These are phyloP conservation scores for Eragrostis tef DNA, from an alignment of 202 grass and related monocot genomes.

Conservation along the genomic window DNA sequence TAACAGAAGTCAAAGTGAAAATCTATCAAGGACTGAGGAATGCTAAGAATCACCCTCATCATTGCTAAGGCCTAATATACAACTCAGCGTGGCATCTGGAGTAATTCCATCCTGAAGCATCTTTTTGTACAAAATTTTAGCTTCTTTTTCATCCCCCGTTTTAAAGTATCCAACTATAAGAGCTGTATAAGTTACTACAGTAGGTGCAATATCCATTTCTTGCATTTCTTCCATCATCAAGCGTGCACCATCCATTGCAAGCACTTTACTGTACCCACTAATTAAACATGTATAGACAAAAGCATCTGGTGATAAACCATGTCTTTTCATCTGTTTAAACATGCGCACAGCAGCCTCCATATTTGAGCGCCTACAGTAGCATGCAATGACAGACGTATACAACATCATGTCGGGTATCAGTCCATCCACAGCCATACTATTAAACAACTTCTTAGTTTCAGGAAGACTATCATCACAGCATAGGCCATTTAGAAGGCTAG, in stretches of 20 bases:
- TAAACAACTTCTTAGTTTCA: conserved; percentile 48
- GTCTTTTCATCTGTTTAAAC: conserved; percentile 62
- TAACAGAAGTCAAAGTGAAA: conserved; percentile 10
- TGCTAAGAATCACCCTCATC: not conserved
- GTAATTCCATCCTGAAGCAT: conserved; percentile 71
- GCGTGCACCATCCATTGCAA: conserved; percentile 59
- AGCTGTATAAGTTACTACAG: conserved; percentile 74
- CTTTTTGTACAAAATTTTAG: conserved; percentile 47
- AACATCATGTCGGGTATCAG: conserved; percentile 57
- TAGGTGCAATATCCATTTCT: conserved; percentile 61
- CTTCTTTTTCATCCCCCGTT: conserved; percentile 56
- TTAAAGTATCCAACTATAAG: conserved; percentile 72
- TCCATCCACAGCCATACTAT: conserved; percentile 56
- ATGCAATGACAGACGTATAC: conserved; percentile 71
- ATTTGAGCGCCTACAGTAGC: conserved; percentile 64
- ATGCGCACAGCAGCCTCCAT: conserved; percentile 58
- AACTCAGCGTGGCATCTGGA: conserved; percentile 56
- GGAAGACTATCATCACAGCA: conserved; percentile 60
- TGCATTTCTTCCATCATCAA: conserved; percentile 73
- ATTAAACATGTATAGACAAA: conserved; percentile 79
- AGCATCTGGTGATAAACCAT: conserved; percentile 60
- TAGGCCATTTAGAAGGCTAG: conserved; percentile 69
- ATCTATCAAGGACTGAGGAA: not conserved
- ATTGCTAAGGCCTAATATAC: conserved; percentile 43
- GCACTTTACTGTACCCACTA: conserved; percentile 70